These are phyloP conservation scores for Kwoniella pini DNA, from an alignment of 768 basidiomycete species.

Conservation along the genomic window DNA sequence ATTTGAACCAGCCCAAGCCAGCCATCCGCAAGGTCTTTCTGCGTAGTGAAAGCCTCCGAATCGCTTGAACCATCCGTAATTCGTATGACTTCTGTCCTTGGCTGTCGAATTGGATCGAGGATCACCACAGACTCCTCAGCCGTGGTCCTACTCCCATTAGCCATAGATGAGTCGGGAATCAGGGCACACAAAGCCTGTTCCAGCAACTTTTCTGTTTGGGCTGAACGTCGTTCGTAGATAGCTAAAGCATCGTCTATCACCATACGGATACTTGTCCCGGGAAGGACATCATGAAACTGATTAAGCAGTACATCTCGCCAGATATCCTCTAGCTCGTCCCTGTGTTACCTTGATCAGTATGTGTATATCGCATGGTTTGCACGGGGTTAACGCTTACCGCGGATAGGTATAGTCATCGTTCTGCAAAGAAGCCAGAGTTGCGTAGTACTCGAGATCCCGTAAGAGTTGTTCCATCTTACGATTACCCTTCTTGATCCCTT, in stretches of 20 bases:
- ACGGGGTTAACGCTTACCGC: conserved; percentile 56
- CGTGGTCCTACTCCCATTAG: not conserved
- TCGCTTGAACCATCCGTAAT: not conserved
- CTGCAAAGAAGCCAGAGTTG: conserved; percentile 71
- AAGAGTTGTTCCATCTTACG: conserved; percentile 86
- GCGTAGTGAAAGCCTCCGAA: not conserved
- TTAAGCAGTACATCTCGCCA: conserved; percentile 80
- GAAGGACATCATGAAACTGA: conserved; percentile 65
- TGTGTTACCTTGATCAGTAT: not conserved
- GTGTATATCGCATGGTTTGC: not conserved
- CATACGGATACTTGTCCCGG: conserved; percentile 68
- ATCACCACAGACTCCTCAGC: not conserved
- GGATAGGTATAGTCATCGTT: conserved; percentile 69
- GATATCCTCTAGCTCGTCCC: conserved; percentile 65
- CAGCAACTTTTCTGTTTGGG: conserved; percentile 8
- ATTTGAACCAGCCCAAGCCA: conserved; percentile 1
- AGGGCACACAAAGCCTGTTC: not conserved
- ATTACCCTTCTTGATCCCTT: conserved; percentile 94
- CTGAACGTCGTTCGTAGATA: conserved; percentile 13
- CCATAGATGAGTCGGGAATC: not conserved
- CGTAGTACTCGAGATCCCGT: conserved; percentile 76
- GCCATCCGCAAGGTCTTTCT: not conserved
- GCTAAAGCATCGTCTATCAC: conserved; percentile 83
- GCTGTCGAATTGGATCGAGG: conserved; percentile 7
- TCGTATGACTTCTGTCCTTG: not conserved